Conservation (phyloP, 768 basidiomycete species). For the Termitomyces sp. region DNA sequence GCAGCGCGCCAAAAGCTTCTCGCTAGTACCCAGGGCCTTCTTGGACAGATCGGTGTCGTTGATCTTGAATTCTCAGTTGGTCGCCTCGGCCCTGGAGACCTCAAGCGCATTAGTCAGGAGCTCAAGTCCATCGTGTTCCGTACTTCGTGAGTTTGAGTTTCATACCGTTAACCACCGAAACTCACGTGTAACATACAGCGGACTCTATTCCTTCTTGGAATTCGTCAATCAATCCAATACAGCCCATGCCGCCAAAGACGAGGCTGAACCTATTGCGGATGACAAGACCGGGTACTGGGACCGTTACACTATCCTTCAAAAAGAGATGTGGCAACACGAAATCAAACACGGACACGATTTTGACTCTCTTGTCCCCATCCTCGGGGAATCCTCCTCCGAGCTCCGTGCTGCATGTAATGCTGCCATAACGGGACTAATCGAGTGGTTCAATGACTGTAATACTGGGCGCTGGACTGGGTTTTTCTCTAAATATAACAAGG, state of each 20-base stretch:
- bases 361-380: slow-evolving; percentile 39
- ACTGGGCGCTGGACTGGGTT: slow-evolving; percentile 33
- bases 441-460: slow-evolving; percentile 39
- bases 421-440: slow-evolving; percentile 20
- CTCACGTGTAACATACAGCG: slow-evolving; percentile 21
- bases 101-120: slow-evolving; percentile 38
- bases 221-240: slow-evolving; percentile 34
- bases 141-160: slow-evolving; percentile 27
- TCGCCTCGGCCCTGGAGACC: slow-evolving; percentile 39
- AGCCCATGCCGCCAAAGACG: slow-evolving; percentile 21
- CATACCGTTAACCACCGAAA: background rate
- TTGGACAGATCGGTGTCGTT: slow-evolving; percentile 35
- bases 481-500: slow-evolving; percentile 23
- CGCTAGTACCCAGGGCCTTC: slow-evolving; percentile 30
- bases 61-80: slow-evolving; percentile 45
- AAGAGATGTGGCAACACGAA: slow-evolving; percentile 32
- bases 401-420: slow-evolving; percentile 33
- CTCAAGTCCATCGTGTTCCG: slow-evolving; percentile 38
- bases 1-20: slow-evolving; percentile 28
- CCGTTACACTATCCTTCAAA: slow-evolving; percentile 30
- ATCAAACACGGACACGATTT: slow-evolving; percentile 40
- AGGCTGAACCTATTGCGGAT: slow-evolving; percentile 6
- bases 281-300: slow-evolving; percentile 20
- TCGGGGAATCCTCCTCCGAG: slow-evolving; percentile 32
- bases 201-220: slow-evolving; percentile 36